Evolutionary conservation across 2,329 filamentous ascomycete species (phyloP), one percentile per base, ranked within the genome.

Genomic region (Didymella pinodella): DNA sequence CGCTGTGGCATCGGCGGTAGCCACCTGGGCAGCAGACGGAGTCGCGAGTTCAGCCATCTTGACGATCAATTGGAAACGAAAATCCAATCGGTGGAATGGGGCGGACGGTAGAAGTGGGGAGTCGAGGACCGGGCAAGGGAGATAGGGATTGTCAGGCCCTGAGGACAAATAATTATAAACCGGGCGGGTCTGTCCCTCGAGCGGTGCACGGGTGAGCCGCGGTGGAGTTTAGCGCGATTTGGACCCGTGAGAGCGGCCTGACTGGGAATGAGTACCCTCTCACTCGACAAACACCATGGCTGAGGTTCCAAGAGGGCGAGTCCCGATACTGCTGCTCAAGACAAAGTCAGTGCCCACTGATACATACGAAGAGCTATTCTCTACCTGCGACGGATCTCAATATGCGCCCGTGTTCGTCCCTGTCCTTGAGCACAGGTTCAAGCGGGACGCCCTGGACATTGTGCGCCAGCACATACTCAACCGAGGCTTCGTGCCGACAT

Each of bases 391-490:
- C 29, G 63, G 78, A 43, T 79, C 77, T 51, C 71, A 69, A 12
- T 92, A 90, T 71, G 80, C 83, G 10, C 89, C 91, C 2, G 75
- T 81, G 11, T 95, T 94, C 66, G 86, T 95, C 1, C 91, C 91
- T 0, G 91, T 95, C 0, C 80, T 95, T 16, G 86, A 90, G 67
- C 91, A 95, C 73, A 81, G 79, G 28, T 88, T 92, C 70, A 81
- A 86, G 57, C 82, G 87, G 29, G 79, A 83, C 25, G 86, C 88
- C 1, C 77, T 92, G 66, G 73, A 77, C 28, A 77, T 78, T 43
- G 77, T 93, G 22, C 80, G 80, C 29, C 69, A 75, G 3, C 71
- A 87, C 16, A 81, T 93, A 22, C 70, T 74, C 61, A 70, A 69
- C 41, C 77, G 78, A 44, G 78, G 76, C 26, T 79, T 83, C 59